Conservation (phyloP, 768 basidiomycete genomes). For the Sporobolomyces phaffii region DNA sequence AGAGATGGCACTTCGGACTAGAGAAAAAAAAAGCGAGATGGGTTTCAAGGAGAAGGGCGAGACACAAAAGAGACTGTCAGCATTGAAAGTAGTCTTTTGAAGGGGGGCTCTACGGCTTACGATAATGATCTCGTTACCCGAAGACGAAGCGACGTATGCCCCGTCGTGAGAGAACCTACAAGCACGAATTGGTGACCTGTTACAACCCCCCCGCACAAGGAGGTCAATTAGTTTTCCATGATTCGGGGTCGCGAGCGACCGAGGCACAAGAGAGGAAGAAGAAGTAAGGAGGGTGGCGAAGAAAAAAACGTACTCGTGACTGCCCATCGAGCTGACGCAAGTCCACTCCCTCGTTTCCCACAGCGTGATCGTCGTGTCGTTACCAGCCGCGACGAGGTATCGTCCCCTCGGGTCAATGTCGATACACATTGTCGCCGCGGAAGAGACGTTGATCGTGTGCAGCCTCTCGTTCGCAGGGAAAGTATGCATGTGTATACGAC, state of each 20-base stretch:
- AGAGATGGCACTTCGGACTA: conserved; percentile 27
- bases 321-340: conserved; percentile 28
- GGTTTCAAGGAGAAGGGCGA: too few species aligned
- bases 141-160: conserved; percentile 21
- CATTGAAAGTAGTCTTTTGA: not conserved
- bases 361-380: conserved; percentile 38
- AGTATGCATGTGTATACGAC: conserved; percentile 11
- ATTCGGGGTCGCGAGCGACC: not conserved
- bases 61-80: too few species aligned
- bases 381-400: conserved; percentile 38
- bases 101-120: conserved; percentile 1
- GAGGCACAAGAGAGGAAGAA: not conserved
- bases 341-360: conserved; percentile 40
- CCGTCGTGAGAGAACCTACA: conserved; percentile 35
- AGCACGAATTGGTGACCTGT: conserved; percentile 23
- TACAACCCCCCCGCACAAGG: too few species aligned
- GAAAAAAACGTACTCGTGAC: conserved; percentile 32
- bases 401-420: conserved; percentile 41
- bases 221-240: not conserved
- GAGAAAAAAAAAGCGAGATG: too few species aligned
- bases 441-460: conserved; percentile 18
- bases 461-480: conserved; percentile 32
- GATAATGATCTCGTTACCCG: conserved; percentile 17
- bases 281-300: too few species aligned
- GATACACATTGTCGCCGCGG: conserved; percentile 11